phyloP scores from a whole-genome alignment of 352 stramenopile genomes.

The Phytophthora hybrid region DNA sequence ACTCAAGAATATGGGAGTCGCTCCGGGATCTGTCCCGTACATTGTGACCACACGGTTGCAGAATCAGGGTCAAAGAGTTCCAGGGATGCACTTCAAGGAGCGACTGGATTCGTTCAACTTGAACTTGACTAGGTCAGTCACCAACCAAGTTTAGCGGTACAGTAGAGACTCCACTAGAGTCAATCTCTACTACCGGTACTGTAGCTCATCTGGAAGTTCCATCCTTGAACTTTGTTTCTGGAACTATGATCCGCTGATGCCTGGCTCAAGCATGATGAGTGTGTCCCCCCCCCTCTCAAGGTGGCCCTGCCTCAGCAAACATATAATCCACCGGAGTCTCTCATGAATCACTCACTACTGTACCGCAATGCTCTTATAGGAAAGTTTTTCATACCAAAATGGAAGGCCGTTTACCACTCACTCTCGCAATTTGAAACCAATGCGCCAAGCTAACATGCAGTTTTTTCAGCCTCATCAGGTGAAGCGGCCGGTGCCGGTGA shows the following conservation, averaged over 20 bases:
- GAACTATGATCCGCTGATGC: slow-evolving; percentile 8
- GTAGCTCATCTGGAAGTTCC: slow-evolving; percentile 11
- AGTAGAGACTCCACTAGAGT: neutral
- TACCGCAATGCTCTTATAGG: neutral
- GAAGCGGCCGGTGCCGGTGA: neutral
- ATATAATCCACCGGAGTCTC: too few relatives aligned
- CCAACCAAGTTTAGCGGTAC: neutral
- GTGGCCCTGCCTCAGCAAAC: neutral
- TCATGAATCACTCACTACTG: too few relatives aligned
- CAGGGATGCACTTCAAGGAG: slow-evolving; percentile 3
- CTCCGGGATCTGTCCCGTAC: too few relatives aligned
- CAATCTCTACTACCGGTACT: too few relatives aligned
- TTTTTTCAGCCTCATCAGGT: too few relatives aligned
- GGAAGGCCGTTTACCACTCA: too few relatives aligned
- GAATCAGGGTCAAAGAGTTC: neutral
- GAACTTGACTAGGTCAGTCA: slow-evolving; percentile 21
- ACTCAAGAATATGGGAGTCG: too few relatives aligned
- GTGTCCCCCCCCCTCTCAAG: neutral
- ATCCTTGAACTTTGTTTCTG: slow-evolving; percentile 27
- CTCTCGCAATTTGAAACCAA: too few relatives aligned
- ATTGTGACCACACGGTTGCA: too few relatives aligned
- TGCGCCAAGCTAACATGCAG: too few relatives aligned
- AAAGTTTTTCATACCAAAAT: too few relatives aligned
- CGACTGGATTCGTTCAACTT: slow-evolving; percentile 11
- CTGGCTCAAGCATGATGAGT: slow-evolving; percentile 19